Conservation (phyloP, 805 yeast genomes). For the Wickerhamomyces sydowiorum region DNA sequence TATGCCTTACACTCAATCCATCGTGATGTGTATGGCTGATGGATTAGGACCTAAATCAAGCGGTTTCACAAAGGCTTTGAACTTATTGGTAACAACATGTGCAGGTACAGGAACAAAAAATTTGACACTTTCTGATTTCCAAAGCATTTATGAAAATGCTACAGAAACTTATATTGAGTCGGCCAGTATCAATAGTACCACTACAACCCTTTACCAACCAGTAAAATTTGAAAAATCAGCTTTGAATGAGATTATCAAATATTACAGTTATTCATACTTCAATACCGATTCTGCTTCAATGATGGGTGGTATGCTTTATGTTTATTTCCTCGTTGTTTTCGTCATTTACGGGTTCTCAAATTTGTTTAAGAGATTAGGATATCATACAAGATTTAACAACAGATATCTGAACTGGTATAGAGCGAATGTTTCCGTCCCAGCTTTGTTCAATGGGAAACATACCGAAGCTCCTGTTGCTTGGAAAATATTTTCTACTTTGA, state of each 20-base stretch:
- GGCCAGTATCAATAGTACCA: slow-evolving; percentile 5
- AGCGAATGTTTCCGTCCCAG: slow-evolving; percentile 15
- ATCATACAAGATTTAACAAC: slow-evolving; percentile 8
- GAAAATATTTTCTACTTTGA: slow-evolving; percentile 8
- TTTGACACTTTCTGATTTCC: slow-evolving; percentile 17
- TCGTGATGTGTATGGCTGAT: slow-evolving; percentile 5
- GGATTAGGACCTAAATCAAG: slow-evolving; percentile 5
- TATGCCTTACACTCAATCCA: background rate
- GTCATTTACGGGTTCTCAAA: slow-evolving; percentile 28
- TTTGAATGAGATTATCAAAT: background rate
- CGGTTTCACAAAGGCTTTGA: slow-evolving; percentile 9
- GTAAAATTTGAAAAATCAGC: slow-evolving; percentile 1
- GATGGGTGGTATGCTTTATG: slow-evolving; percentile 26
- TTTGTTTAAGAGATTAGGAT: slow-evolving; percentile 21
- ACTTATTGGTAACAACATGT: background rate
- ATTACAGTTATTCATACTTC: slow-evolving; percentile 5
- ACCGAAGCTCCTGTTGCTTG: slow-evolving; percentile 1
- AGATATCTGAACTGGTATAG: slow-evolving; percentile 14
- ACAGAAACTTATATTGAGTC: slow-evolving; percentile 14
- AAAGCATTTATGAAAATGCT: slow-evolving; percentile 25
- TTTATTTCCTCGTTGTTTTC: slow-evolving; percentile 35
- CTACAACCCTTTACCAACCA: slow-evolving; percentile 8
- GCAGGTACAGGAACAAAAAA: background rate
- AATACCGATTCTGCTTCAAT: slow-evolving; percentile 14
- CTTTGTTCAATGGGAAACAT: slow-evolving; percentile 15